Percentiles rank a stretch among this genome's conserved stretches.
These are phyloP conservation scores for Nothopassalora personata DNA, from an alignment of 2,329 filamentous ascomycete species.

Conservation along the genomic window DNA sequence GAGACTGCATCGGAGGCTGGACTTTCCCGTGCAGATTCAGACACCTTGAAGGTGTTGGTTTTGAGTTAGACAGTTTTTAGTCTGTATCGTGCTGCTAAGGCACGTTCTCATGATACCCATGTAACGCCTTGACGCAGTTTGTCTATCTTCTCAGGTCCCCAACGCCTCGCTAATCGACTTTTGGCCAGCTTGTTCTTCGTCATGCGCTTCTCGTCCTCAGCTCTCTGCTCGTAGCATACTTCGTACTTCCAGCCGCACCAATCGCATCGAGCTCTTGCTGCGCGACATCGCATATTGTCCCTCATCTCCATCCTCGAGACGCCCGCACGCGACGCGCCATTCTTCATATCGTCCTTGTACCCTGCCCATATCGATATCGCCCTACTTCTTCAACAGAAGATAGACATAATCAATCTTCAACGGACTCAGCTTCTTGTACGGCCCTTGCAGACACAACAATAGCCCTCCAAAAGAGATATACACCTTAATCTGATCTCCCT, in stretches of 20 bases:
- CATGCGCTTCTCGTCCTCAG: conserved; percentile 33
- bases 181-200: conserved; percentile 33
- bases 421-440: conserved; percentile 90
- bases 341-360: background rate
- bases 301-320: background rate
- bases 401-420: conserved; percentile 92
- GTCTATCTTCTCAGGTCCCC: conserved; percentile 8
- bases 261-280: background rate
- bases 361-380: background rate
- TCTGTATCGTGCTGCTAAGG: background rate
- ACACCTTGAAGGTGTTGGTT: conserved; percentile 32
- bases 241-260: conserved; percentile 1
- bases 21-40: conserved; percentile 53
- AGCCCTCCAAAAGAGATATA: conserved; percentile 93
- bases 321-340: background rate
- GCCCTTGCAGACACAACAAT: conserved; percentile 83
- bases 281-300: background rate
- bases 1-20: conserved; percentile 70
- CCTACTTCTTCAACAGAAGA: conserved; percentile 82
- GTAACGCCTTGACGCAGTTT: conserved; percentile 8
- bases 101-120: conserved; percentile 23
- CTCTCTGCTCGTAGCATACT: conserved; percentile 3
- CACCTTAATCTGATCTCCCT: conserved; percentile 81
- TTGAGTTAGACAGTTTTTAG: background rate
- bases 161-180: conserved; percentile 30